These are phyloP conservation scores for Halenospora varia DNA, from an alignment of 495 filamentous ascomycete genomes.

Conservation along the genomic window DNA sequence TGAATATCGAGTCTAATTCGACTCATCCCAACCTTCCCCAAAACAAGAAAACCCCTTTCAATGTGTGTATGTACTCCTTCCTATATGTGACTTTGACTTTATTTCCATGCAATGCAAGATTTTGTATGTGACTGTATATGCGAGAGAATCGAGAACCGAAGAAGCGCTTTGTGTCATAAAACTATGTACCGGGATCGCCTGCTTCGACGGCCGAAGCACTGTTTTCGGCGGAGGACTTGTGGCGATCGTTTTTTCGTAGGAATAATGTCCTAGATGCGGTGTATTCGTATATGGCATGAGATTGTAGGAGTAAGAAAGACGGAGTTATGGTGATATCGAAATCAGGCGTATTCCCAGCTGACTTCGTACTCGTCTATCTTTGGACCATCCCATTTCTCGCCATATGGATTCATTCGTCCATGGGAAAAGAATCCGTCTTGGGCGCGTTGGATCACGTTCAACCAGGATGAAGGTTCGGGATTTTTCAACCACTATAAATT, in stretches of 20 bases:
- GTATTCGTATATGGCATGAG: not conserved
- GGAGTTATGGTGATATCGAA: not conserved
- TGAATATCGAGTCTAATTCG: too few relatives aligned
- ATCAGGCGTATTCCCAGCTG: conserved; percentile 21
- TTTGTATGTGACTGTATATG: not conserved
- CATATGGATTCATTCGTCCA: conserved; percentile 44
- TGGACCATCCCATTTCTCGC: conserved; percentile 50
- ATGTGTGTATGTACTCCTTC: not conserved
- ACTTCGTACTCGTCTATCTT: conserved; percentile 17
- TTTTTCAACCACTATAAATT: conserved; percentile 21
- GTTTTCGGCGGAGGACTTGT: not conserved
- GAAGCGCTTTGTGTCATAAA: not conserved
- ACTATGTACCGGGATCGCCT: not conserved
- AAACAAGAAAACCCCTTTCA: too few relatives aligned
- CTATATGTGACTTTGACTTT: not conserved
- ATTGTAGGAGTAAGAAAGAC: not conserved
- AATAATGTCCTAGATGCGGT: not conserved
- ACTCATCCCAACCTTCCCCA: too few relatives aligned
- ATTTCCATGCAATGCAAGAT: not conserved
- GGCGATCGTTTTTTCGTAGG: not conserved
- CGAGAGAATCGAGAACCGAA: not conserved
- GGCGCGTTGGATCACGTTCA: conserved; percentile 48
- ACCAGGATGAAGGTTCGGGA: conserved; percentile 52
- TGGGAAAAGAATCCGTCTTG: conserved; percentile 50
- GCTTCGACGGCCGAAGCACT: not conserved